Conservation (phyloP, 306 rosid species). For the Trifolium dubium region DNA sequence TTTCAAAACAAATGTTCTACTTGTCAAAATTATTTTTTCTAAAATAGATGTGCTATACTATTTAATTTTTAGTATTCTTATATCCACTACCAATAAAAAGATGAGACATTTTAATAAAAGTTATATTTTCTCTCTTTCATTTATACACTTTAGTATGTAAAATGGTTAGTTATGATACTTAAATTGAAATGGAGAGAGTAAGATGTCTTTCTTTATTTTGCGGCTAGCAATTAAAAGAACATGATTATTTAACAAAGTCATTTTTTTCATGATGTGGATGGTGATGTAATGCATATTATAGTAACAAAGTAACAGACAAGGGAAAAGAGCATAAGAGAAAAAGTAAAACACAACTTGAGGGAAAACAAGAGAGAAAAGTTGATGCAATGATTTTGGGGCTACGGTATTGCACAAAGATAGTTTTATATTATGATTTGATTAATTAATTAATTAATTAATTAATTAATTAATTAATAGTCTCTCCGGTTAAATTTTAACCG, state of each 20-base stretch:
- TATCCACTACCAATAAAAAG: too few relatives aligned
- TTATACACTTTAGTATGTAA: too few relatives aligned
- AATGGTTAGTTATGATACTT: too few relatives aligned
- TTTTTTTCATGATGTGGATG: slow-evolving; percentile 24
- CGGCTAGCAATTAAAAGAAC: background rate
- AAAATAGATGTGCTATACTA: too few relatives aligned
- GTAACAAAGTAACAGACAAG: slow-evolving; percentile 1
- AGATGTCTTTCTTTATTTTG: too few relatives aligned
- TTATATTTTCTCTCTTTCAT: too few relatives aligned
- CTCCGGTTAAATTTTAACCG: background rate
- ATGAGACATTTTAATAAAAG: too few relatives aligned
- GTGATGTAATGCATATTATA: slow-evolving; percentile 33
- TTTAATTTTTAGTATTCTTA: too few relatives aligned
- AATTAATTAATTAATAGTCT: background rate
- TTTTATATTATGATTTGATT: slow-evolving; percentile 16
- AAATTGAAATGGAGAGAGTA: too few relatives aligned
- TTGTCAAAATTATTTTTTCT: too few relatives aligned
- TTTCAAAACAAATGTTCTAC: too few relatives aligned
- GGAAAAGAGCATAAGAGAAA: background rate
- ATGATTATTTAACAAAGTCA: background rate
- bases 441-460: slow-evolving; percentile 18
- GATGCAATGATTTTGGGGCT: background rate
- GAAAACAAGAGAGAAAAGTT: slow-evolving; percentile 3
- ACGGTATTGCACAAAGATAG: slow-evolving; percentile 4
- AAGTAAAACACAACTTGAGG: background rate